Conservation (phyloP, 495 filamentous ascomycete genomes). For the Aspergillus asperescens region DNA sequence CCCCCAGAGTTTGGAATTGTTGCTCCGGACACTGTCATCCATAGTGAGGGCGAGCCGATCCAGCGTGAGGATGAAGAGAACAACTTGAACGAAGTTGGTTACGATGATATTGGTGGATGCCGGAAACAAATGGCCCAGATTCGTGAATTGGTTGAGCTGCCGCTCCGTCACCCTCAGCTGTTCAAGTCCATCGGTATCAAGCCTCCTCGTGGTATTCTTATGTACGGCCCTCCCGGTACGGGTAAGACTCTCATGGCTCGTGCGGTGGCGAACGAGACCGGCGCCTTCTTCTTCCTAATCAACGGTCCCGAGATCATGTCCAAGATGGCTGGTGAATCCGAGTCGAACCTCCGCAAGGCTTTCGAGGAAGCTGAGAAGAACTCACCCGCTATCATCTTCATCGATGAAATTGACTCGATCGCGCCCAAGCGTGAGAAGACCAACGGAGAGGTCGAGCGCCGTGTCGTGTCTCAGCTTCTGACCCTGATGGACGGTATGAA, state of each 20-base stretch:
- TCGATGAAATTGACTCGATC: conserved; percentile 98
- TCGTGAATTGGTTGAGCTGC: conserved; percentile 95
- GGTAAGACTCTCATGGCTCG: conserved; percentile 99
- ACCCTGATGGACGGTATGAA: conserved; percentile 99
- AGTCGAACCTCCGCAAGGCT: conserved; percentile 94
- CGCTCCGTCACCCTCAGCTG: conserved; percentile 90
- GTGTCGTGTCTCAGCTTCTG: conserved; percentile 95
- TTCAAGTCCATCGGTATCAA: conserved; percentile 99
- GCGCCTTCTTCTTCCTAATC: conserved; percentile 98
- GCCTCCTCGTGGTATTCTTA: conserved; percentile 94
- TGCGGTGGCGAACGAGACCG: conserved; percentile 97
- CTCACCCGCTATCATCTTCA: conserved; percentile 98
- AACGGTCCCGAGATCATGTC: conserved; percentile 99
- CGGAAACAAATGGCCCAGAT: conserved; percentile 99
- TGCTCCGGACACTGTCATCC: conserved; percentile 96
- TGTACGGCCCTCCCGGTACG: conserved; percentile 96
- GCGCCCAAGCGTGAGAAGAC: conserved; percentile 99
- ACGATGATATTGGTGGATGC: conserved; percentile 99
- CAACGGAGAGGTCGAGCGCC: conserved; percentile 96
- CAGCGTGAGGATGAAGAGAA: conserved; percentile 98
- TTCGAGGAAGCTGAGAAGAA: conserved; percentile 99
- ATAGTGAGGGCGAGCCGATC: conserved; percentile 97
- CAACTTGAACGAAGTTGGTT: conserved; percentile 97
- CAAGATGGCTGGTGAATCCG: conserved; percentile 98
- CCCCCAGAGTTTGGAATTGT: conserved; percentile 98